Conservation (phyloP, 2,329 filamentous ascomycete genomes). For the Aspergillus tamarii region DNA sequence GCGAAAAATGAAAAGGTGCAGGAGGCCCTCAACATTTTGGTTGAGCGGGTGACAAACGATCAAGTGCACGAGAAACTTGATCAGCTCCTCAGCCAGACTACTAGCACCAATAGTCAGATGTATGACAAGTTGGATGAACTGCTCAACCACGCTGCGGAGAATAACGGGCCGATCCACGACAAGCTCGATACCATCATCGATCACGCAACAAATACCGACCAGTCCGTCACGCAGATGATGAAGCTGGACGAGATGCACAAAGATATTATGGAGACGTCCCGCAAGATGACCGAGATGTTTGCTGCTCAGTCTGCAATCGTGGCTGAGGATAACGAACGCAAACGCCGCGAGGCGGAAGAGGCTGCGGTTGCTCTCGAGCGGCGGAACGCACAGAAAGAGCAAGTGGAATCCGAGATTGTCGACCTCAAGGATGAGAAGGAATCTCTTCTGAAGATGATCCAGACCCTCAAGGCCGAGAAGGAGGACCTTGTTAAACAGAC, state of each 20-base stretch:
- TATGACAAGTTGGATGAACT: constrained; percentile 62
- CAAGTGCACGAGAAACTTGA: constrained; percentile 64
- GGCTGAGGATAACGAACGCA: constrained; percentile 76
- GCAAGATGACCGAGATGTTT: constrained; percentile 77
- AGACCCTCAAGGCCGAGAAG: constrained; percentile 49
- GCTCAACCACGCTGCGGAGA: constrained; percentile 38
- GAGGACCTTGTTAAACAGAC: constrained; percentile 79
- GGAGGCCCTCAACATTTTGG: constrained; percentile 58
- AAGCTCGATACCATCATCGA: constrained; percentile 51
- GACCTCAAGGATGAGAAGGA: constrained; percentile 63
- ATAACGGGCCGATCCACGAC: constrained; percentile 35
- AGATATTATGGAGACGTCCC: constrained; percentile 81
- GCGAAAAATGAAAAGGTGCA: constrained; percentile 57
- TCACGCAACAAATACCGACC: constrained; percentile 62
- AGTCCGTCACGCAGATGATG: constrained; percentile 74
- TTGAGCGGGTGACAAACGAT: constrained; percentile 53
- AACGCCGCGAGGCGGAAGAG: constrained; percentile 78
- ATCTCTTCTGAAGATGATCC: constrained; percentile 61
- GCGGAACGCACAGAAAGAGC: constrained; percentile 67
- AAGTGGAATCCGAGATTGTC: constrained; percentile 57
- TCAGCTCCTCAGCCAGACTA: constrained; percentile 41
- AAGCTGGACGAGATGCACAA: constrained; percentile 87
- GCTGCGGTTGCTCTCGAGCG: constrained; percentile 80
- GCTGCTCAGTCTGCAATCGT: constrained; percentile 51
- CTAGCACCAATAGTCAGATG: constrained; percentile 44